Percentiles rank a stretch among this genome's conserved stretches.
Conservation (phyloP, 1,284 basidiomycete genomes). For the Boletus smithii region DNA sequence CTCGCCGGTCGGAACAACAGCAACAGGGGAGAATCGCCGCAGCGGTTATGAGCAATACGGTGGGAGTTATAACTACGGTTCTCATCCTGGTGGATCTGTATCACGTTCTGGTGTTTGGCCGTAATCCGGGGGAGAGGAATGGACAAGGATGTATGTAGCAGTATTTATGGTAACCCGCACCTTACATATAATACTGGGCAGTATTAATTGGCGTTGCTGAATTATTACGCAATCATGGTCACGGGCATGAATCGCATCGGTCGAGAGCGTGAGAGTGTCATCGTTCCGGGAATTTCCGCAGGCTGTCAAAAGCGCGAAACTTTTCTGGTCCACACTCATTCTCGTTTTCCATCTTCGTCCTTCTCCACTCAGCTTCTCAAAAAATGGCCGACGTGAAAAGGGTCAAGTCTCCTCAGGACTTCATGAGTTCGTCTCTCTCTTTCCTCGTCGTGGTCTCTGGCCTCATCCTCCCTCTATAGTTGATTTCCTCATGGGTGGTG, state of each 20-base stretch:
- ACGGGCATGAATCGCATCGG: conserved; percentile 18
- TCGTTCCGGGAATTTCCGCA: conserved; percentile 39
- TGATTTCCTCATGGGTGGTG: conserved; percentile 92
- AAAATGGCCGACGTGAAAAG: conserved; percentile 74
- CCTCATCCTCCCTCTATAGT: conserved; percentile 42
- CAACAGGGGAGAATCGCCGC: conserved; percentile 23
- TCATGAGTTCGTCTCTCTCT: conserved; percentile 47
- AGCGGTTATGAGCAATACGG: conserved; percentile 26
- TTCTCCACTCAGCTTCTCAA: conserved; percentile 48
- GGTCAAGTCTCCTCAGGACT: conserved; percentile 78
- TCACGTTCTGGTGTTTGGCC: conserved; percentile 29
- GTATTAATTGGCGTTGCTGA: conserved; percentile 4
- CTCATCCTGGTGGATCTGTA: conserved; percentile 26
- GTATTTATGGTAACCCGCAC: conserved; percentile 13
- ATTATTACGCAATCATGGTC: background rate
- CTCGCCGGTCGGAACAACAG: conserved; percentile 20
- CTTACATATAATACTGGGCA: conserved; percentile 10
- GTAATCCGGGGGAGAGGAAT: conserved; percentile 15
- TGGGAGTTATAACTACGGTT: conserved; percentile 26
- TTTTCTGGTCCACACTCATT: conserved; percentile 36
- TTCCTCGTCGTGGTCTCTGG: background rate
- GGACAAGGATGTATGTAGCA: conserved; percentile 24
- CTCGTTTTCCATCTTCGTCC: conserved; percentile 40
- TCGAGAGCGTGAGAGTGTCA: conserved; percentile 38
- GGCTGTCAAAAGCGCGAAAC: conserved; percentile 38